Evolutionary conservation across 768 basidiomycete genomes (phyloP).

Genomic region (Mycena belliarum): DNA sequence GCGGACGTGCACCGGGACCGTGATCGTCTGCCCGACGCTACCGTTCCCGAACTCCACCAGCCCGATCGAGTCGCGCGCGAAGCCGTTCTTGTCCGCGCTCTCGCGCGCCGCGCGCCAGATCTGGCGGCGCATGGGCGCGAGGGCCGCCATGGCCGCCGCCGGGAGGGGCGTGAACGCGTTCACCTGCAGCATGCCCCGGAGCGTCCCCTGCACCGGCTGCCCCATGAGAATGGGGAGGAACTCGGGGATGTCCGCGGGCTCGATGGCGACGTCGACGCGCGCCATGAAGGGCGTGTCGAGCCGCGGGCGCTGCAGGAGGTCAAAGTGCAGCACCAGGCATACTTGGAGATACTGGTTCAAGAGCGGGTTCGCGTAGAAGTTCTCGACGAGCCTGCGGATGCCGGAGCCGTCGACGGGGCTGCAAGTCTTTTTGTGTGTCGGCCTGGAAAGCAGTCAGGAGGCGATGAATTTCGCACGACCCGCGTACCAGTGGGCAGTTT

Average conservation of each 20-base stretch:
- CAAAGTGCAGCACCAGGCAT: conserved; percentile 1
- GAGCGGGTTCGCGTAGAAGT: background rate
- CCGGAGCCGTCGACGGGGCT: background rate
- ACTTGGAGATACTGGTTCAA: background rate
- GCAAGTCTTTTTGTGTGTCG: background rate
- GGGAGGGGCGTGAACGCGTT: background rate
- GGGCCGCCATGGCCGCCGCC: background rate
- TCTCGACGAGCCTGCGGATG: background rate
- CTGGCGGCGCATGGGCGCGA: background rate
- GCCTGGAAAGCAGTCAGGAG: background rate
- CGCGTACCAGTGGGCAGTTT: background rate
- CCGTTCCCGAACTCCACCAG: conserved; percentile 11
- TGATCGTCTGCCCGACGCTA: background rate
- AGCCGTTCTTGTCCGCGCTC: background rate
- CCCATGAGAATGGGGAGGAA: conserved; percentile 1
- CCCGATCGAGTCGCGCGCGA: background rate
- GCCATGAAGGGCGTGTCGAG: conserved; percentile 11
- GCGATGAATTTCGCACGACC: too few species aligned
- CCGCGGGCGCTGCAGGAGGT: background rate
- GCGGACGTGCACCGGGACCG: background rate
- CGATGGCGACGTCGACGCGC: conserved; percentile 10
- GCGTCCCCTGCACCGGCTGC: background rate
- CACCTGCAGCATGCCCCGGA: conserved; percentile 7
- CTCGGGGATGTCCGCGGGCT: conserved; percentile 1
- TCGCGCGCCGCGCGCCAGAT: conserved; percentile 6